Evolutionary conservation across 1,284 basidiomycete genomes (phyloP).

Genomic region (Malassezia sp.): DNA sequence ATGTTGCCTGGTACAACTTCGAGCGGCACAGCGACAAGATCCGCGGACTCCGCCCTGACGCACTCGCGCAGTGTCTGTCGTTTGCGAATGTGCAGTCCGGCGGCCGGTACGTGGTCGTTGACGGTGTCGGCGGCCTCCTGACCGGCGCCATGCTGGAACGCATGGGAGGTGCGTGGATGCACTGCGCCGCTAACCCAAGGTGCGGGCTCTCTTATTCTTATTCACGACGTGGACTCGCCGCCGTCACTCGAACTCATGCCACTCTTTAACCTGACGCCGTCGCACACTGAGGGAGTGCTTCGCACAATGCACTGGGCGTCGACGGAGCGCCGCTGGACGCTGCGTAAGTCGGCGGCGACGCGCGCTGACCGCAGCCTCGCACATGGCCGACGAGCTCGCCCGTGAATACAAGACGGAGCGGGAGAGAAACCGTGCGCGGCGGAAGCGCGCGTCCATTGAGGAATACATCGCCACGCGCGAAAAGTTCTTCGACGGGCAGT

Average conservation of each 20-base stretch:
- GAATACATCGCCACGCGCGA: conserved; percentile 52
- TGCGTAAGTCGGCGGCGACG: not conserved
- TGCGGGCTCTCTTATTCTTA: conserved; percentile 56
- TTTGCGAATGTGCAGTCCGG: conserved; percentile 73
- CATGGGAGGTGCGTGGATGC: conserved; percentile 57
- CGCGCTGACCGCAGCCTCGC: conserved; percentile 2
- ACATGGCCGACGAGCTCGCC: conserved; percentile 14
- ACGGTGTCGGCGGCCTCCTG: conserved; percentile 76
- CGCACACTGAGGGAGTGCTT: conserved; percentile 33
- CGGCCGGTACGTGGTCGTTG: conserved; percentile 75
- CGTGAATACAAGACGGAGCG: conserved; percentile 13
- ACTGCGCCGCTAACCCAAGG: no score
- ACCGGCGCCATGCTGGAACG: conserved; percentile 68
- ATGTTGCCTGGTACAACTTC: conserved; percentile 81
- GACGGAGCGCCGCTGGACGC: conserved; percentile 24
- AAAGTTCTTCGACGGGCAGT: conserved; percentile 69
- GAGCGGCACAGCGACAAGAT: conserved; percentile 57
- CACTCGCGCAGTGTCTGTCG: conserved; percentile 74
- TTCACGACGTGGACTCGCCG: conserved; percentile 83
- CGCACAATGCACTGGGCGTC: conserved; percentile 32
- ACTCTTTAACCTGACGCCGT: conserved; percentile 58
- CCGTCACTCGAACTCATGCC: conserved; percentile 76
- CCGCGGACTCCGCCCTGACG: conserved; percentile 73
- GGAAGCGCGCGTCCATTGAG: conserved; percentile 11
- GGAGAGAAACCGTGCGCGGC: conserved; percentile 12